Conservation (phyloP, 2,329 filamentous ascomycete species). For the Graphilbum fragrans region DNA sequence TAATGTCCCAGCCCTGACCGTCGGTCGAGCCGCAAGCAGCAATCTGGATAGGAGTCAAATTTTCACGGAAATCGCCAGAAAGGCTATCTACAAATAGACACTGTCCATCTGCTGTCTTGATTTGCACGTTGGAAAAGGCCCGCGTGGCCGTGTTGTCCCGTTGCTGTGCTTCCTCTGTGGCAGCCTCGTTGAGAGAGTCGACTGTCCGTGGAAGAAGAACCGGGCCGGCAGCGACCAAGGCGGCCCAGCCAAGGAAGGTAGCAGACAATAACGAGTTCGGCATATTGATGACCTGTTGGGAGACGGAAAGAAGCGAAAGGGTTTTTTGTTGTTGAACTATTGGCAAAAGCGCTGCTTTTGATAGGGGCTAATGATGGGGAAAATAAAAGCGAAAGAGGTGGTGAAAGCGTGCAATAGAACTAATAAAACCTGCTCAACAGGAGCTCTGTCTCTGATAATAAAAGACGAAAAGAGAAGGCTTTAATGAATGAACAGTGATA, state of each 20-base stretch:
- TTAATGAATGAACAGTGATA: no score
- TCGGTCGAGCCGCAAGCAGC: slow-evolving; percentile 27
- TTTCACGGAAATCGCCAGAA: slow-evolving; percentile 35
- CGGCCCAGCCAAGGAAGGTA: slow-evolving; percentile 11
- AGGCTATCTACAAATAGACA: slow-evolving; percentile 34
- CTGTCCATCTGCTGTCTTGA: slow-evolving; percentile 29
- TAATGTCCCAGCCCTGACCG: slow-evolving; percentile 34
- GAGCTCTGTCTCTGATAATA: no score
- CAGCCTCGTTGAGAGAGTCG: slow-evolving; percentile 26
- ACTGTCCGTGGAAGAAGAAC: slow-evolving; percentile 22
- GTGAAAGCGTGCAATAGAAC: no score
- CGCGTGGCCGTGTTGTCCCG: slow-evolving; percentile 30
- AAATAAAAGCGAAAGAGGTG: no score
- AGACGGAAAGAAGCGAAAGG: neutral
- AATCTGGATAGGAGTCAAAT: slow-evolving; percentile 32
- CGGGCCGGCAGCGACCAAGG: slow-evolving; percentile 15
- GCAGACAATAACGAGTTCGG: neutral
- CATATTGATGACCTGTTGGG: neutral
- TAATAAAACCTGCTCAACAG: no score
- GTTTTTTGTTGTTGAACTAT: neutral
- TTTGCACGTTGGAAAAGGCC: slow-evolving; percentile 29
- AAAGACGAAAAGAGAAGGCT: neutral
- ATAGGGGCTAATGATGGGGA: no score
- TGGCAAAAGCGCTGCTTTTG: no score
- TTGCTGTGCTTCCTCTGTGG: slow-evolving; percentile 31